These are phyloP conservation scores for Bipolaris cookei DNA, from an alignment of 2,329 filamentous ascomycete genomes.

Conservation along the genomic window DNA sequence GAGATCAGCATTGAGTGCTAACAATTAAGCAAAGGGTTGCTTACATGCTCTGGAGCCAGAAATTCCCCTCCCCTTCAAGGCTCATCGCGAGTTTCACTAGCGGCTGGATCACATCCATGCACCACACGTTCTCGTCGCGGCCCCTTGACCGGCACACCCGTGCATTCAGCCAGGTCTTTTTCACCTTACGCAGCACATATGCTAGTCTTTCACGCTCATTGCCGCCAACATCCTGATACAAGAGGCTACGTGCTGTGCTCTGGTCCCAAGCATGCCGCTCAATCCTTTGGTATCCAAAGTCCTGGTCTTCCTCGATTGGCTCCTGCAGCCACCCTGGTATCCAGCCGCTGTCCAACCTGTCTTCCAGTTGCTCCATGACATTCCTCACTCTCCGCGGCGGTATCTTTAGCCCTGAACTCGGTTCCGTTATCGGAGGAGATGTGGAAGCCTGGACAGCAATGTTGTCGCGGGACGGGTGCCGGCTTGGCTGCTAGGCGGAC, in stretches of 20 bases:
- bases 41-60: background rate
- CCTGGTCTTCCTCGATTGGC: background rate
- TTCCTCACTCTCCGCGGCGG: conserved; percentile 17
- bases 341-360: background rate
- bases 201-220: background rate
- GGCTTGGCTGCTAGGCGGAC: conserved; percentile 17
- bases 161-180: background rate
- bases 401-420: conserved; percentile 15
- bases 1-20: background rate
- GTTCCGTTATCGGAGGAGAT: conserved; percentile 22
- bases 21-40: background rate
- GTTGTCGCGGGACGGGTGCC: conserved; percentile 12
- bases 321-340: background rate
- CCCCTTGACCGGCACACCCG: background rate
- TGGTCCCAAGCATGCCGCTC: background rate
- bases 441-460: conserved; percentile 13
- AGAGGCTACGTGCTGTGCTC: background rate
- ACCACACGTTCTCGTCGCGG: background rate
- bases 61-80: background rate
- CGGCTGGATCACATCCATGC: background rate
- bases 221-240: background rate
- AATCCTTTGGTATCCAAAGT: background rate
- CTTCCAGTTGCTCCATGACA: conserved; percentile 20
- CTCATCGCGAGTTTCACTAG: background rate
- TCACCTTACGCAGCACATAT: background rate